phyloP scores from a whole-genome alignment of 202 grass and related monocot species.

The Elaeis oleifera region DNA sequence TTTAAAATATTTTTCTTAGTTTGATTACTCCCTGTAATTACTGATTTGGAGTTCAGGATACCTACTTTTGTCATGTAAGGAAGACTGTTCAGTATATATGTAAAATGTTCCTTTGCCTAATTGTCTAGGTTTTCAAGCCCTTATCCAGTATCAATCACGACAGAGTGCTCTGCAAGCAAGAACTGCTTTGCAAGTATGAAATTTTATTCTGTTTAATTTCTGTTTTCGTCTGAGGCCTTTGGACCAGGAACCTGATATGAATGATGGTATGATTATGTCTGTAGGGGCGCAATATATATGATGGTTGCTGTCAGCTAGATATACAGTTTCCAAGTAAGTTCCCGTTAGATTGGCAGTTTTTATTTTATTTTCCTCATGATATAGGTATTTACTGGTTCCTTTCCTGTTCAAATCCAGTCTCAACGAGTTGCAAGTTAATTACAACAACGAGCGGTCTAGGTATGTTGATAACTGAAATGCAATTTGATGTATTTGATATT shows the following conservation, averaged over 20 bases:
- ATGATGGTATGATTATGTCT: neutral
- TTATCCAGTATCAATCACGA: slow-evolving; percentile 79
- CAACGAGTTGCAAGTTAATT: slow-evolving; percentile 74
- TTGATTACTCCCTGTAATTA: neutral
- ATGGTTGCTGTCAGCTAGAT: slow-evolving; percentile 99
- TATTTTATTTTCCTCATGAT: slow-evolving; percentile 10
- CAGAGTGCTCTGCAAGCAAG: slow-evolving; percentile 87
- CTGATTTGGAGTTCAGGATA: too few species aligned
- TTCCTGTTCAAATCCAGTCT: slow-evolving; percentile 48
- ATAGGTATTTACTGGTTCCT: slow-evolving; percentile 4
- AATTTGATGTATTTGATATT: too few species aligned
- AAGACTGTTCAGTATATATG: too few species aligned
- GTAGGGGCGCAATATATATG: slow-evolving; percentile 94
- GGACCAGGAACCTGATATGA: neutral
- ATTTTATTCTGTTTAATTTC: slow-evolving; percentile 22
- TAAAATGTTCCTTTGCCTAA: slow-evolving; percentile 15
- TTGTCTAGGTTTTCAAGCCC: slow-evolving; percentile 84
- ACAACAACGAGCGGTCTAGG: slow-evolving; percentile 82
- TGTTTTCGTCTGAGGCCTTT: neutral
- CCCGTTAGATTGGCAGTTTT: neutral
- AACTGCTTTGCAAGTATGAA: slow-evolving; percentile 75
- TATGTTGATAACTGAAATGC: slow-evolving; percentile 27
- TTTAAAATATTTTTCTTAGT: slow-evolving; percentile 6
- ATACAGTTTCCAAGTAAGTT: slow-evolving; percentile 81
- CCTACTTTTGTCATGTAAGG: too few species aligned